Evolutionary conservation across 179 eudicot genomes (phyloP).

Genomic region (Spinacia oleracea): DNA sequence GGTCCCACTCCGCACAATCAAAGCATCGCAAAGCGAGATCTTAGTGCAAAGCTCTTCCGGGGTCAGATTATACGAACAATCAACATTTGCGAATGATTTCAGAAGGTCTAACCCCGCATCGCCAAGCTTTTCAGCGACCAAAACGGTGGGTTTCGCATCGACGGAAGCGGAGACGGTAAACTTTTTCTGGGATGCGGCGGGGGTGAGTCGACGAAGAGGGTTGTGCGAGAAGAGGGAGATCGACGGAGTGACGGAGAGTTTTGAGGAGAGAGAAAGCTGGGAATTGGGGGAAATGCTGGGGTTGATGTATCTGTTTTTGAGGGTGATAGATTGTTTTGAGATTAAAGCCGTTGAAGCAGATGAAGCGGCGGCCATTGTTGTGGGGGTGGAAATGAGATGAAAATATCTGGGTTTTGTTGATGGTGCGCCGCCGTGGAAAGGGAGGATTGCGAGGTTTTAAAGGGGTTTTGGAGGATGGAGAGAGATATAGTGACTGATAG

Average conservation of each 20-base stretch:
- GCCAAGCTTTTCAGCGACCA: slow-evolving; percentile 90
- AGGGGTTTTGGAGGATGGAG: not conserved
- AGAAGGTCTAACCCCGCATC: slow-evolving; percentile 70
- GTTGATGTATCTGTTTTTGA: slow-evolving; percentile 2
- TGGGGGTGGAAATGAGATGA: not conserved
- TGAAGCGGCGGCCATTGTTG: slow-evolving; percentile 23
- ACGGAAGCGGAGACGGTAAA: slow-evolving; percentile 36
- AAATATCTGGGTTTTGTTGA: not conserved
- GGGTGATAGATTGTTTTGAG: slow-evolving; percentile 7
- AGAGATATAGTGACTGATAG: not conserved
- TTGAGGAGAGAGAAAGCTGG: slow-evolving; percentile 39
- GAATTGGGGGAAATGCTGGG: slow-evolving; percentile 7
- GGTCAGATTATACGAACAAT: slow-evolving; percentile 79
- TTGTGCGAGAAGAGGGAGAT: slow-evolving; percentile 37
- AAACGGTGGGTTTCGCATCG: slow-evolving; percentile 72
- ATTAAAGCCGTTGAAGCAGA: slow-evolving; percentile 18
- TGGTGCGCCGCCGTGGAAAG: not conserved
- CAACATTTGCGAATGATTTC: slow-evolving; percentile 73
- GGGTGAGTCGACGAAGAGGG: slow-evolving; percentile 19
- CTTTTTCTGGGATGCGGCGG: slow-evolving; percentile 11
- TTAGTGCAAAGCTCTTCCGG: slow-evolving; percentile 91
- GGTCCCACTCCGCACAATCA: slow-evolving; percentile 84
- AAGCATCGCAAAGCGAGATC: slow-evolving; percentile 89
- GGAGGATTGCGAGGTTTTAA: slow-evolving; percentile 8
- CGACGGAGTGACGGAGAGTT: slow-evolving; percentile 26